Evolutionary conservation across 352 stramenopile genomes (phyloP).

Genomic region (Pythium scleroteichum): DNA sequence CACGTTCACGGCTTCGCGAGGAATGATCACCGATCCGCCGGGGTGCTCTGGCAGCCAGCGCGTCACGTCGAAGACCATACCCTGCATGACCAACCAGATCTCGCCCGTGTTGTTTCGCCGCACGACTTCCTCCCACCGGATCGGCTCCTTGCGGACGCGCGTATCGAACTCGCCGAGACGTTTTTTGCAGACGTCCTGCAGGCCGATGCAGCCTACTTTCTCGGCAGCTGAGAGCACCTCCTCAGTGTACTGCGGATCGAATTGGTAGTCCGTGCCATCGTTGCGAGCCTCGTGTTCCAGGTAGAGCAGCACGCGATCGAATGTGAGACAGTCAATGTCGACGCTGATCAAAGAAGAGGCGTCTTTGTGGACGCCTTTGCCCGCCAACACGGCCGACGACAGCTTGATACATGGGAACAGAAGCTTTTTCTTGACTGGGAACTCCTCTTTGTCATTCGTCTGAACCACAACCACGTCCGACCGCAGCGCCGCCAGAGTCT

Average conservation of each 20-base stretch:
- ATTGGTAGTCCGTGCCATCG: slow-evolving; percentile 67
- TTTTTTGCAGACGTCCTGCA: slow-evolving; percentile 77
- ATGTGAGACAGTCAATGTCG: slow-evolving; percentile 86
- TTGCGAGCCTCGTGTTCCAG: slow-evolving; percentile 80
- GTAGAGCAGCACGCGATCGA: slow-evolving; percentile 89
- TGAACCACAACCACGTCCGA: slow-evolving; percentile 75
- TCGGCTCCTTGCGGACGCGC: slow-evolving; percentile 74
- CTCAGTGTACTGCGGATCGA: slow-evolving; percentile 78
- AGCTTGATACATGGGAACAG: slow-evolving; percentile 89
- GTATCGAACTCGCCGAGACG: slow-evolving; percentile 81
- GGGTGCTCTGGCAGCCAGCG: slow-evolving; percentile 88
- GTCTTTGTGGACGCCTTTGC: slow-evolving; percentile 72
- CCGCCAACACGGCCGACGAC: slow-evolving; percentile 77
- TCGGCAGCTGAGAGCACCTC: slow-evolving; percentile 67
- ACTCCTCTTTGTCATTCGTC: slow-evolving; percentile 87
- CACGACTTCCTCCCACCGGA: slow-evolving; percentile 81
- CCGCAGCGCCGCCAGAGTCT: slow-evolving; percentile 45
- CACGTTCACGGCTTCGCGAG: slow-evolving; percentile 83
- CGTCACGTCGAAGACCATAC: slow-evolving; percentile 90
- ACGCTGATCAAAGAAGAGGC: slow-evolving; percentile 62
- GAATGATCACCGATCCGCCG: slow-evolving; percentile 82
- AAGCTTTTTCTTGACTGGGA: slow-evolving; percentile 89
- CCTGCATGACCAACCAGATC: slow-evolving; percentile 86
- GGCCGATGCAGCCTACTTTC: slow-evolving; percentile 66
- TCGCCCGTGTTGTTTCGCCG: slow-evolving; percentile 72